phyloP scores from a whole-genome alignment of 169 alveolate genomes.

The Ichthyophthirius multifiliis region DNA sequence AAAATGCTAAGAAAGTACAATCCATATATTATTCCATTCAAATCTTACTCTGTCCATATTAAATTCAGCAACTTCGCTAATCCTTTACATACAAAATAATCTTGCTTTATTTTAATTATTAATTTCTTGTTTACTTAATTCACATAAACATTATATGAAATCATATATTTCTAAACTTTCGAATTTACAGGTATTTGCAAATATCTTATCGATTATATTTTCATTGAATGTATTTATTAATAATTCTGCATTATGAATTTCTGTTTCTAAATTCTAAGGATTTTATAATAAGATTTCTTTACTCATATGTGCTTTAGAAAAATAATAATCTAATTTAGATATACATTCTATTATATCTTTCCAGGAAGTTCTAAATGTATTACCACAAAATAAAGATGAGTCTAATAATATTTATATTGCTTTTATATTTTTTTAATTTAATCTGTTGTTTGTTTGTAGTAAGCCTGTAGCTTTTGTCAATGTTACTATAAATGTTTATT shows the following conservation, averaged over 20 bases:
- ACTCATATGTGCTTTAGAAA: neutral
- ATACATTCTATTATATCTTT: slow-evolving; percentile 52
- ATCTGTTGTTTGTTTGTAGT: no score
- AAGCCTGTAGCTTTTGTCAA: slow-evolving; percentile 79
- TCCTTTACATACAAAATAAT: slow-evolving; percentile 79
- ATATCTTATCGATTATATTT: slow-evolving; percentile 71
- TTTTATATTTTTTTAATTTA: no score
- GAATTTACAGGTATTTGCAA: slow-evolving; percentile 63
- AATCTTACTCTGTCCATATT: slow-evolving; percentile 85
- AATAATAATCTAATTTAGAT: neutral
- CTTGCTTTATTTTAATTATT: slow-evolving; percentile 64
- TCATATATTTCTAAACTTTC: slow-evolving; percentile 72
- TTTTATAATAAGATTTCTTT: neutral
- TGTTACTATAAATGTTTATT: slow-evolving; percentile 82
- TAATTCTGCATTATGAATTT: slow-evolving; percentile 47
- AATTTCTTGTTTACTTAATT: slow-evolving; percentile 73
- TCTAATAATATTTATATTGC: no score
- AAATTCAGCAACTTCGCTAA: slow-evolving; percentile 87
- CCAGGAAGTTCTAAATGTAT: slow-evolving; percentile 75
- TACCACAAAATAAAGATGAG: slow-evolving; percentile 77
- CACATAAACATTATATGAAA: slow-evolving; percentile 72
- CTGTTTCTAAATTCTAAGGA: slow-evolving; percentile 3
- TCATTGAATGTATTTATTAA: slow-evolving; percentile 51
- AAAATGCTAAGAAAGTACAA: slow-evolving; percentile 75
- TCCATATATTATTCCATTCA: slow-evolving; percentile 86